phyloP scores from a whole-genome alignment of 129 eudicot species.

The Artemisia argyi region DNA sequence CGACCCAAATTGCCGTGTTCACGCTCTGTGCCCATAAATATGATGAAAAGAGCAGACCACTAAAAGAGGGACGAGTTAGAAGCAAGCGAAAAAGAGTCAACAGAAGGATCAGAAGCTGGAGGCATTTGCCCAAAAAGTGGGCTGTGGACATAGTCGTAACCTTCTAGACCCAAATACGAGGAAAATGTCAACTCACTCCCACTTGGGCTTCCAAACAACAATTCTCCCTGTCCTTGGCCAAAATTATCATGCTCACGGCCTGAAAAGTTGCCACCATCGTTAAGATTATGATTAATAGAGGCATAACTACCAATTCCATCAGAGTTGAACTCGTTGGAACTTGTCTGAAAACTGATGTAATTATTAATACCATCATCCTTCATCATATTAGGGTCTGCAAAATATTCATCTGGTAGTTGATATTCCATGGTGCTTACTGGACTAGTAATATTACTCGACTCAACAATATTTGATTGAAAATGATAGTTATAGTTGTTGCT shows the following conservation, averaged over 20 bases:
- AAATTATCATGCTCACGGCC: not conserved
- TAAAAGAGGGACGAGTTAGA: slow-evolving; percentile 22
- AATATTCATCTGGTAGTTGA: slow-evolving; percentile 11
- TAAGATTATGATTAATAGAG: not conserved
- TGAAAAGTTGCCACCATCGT: slow-evolving; percentile 9
- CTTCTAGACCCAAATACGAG: slow-evolving; percentile 37
- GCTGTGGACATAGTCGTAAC: slow-evolving; percentile 38
- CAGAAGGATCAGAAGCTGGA: slow-evolving; percentile 26
- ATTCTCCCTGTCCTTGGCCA: slow-evolving; percentile 10
- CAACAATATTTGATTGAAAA: slow-evolving; percentile 14
- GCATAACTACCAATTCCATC: not conserved
- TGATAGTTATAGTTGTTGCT: not conserved
- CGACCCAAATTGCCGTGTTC: slow-evolving; percentile 16
- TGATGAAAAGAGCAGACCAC: not conserved
- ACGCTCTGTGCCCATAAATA: slow-evolving; percentile 21
- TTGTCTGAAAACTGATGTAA: not conserved
- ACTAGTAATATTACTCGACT: not conserved
- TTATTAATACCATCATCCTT: not conserved
- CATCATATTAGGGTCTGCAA: not conserved
- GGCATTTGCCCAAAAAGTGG: slow-evolving; percentile 59
- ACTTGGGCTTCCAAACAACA: slow-evolving; percentile 12
- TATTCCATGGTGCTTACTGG: not conserved
- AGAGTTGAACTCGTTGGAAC: slow-evolving; percentile 17
- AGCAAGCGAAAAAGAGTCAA: slow-evolving; percentile 23
- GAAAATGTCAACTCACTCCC: slow-evolving; percentile 10